These are phyloP conservation scores for Podila epigama DNA, from an alignment of 192 early-diverging fungal species.

Conservation along the genomic window DNA sequence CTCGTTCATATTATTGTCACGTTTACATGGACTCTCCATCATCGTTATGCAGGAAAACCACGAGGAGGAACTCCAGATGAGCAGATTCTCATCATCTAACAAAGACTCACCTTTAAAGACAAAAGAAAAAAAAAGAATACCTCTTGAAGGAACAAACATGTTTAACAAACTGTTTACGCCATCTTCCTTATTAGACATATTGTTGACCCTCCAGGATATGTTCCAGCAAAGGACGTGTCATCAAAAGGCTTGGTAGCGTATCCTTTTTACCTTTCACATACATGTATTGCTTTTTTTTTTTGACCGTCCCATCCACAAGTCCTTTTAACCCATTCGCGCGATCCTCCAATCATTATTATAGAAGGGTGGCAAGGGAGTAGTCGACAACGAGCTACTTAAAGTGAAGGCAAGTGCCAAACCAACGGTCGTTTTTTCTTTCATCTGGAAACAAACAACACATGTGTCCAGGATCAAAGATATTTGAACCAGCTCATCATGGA, in stretches of 20 bases:
- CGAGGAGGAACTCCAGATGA: neutral
- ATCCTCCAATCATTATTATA: neutral
- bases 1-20: no score
- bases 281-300: neutral
- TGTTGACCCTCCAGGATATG: constrained; percentile 46
- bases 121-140: neutral
- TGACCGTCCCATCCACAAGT: neutral
- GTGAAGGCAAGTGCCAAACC: constrained; percentile 17
- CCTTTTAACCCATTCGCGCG: neutral
- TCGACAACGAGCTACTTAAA: constrained; percentile 39
- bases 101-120: neutral
- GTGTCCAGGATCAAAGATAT: neutral
- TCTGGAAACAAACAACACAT: neutral
- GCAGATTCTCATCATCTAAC: neutral
- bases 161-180: neutral
- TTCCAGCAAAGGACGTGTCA: constrained; percentile 25
- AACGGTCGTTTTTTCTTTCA: neutral
- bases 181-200: neutral
- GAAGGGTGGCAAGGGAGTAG: neutral
- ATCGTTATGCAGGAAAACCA: neutral
- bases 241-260: constrained; percentile 22
- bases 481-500: neutral
- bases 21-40: no score
- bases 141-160: neutral
- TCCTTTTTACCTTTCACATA: neutral